Percentiles rank a stretch among this genome's conserved stretches.
Evolutionary conservation across 345 rosid species (phyloP).

Genomic region (Bruguiera sexangula): DNA sequence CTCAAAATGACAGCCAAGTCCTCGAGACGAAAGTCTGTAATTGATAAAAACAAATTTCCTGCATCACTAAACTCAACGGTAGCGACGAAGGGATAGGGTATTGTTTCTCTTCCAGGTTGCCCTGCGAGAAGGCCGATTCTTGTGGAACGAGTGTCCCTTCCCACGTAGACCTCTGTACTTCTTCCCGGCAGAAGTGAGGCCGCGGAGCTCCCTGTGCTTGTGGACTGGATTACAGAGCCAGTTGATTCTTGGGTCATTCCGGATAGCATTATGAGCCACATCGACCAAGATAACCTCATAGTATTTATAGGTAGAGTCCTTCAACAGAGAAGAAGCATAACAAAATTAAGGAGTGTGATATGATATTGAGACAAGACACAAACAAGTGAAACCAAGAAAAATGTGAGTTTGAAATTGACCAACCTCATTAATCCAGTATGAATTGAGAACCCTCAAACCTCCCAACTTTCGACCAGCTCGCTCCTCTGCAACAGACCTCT

Average conservation of each 20-base stretch:
- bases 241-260: constrained; percentile 85
- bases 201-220: constrained; percentile 97
- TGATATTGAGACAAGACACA: background rate
- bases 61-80: constrained; percentile 48
- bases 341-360: background rate
- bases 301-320: constrained; percentile 98
- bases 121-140: constrained; percentile 86
- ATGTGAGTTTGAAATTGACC: background rate
- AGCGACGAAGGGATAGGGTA: constrained; percentile 79
- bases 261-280: constrained; percentile 72
- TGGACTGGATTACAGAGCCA: constrained; percentile 97
- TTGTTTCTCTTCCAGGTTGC: constrained; percentile 98
- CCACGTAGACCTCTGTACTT: constrained; percentile 92
- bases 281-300: constrained; percentile 87
- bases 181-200: constrained; percentile 97
- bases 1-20: constrained; percentile 2
- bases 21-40: constrained; percentile 2
- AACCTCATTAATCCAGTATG: constrained; percentile 98
- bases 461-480: constrained; percentile 93
- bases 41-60: background rate
- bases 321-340: background rate
- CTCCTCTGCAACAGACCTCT: constrained; percentile 98
- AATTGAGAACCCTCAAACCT: constrained; percentile 88
- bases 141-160: constrained; percentile 84
- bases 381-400: background rate